Conservation (phyloP, 176 grass and related monocot genomes). For the Aechmea fasciata region DNA sequence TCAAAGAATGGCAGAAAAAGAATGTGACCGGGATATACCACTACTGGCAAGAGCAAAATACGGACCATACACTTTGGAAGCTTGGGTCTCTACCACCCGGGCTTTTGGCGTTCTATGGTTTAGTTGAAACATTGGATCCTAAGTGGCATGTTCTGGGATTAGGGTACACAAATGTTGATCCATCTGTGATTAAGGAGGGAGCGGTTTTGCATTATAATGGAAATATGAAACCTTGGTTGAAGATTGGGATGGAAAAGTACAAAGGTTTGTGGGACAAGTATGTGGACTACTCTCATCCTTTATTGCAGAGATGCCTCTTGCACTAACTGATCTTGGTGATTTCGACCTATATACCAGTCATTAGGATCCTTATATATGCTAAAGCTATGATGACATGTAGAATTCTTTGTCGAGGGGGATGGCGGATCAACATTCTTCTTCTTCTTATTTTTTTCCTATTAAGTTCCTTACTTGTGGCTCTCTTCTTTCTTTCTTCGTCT, state of each 20-base stretch:
- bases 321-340: slow-evolving; percentile 17
- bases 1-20: slow-evolving; percentile 78
- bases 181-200: slow-evolving; percentile 60
- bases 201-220: slow-evolving; percentile 99
- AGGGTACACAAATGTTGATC: slow-evolving; percentile 84
- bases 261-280: slow-evolving; percentile 92
- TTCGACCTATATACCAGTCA: background rate
- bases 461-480: background rate
- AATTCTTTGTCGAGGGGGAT: background rate
- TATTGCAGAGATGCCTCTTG: slow-evolving; percentile 78
- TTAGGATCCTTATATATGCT: background rate
- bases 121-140: slow-evolving; percentile 75
- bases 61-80: slow-evolving; percentile 95
- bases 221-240: slow-evolving; percentile 98
- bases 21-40: slow-evolving; percentile 99
- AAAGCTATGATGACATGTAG: background rate
- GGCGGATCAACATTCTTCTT: background rate
- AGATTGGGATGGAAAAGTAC: slow-evolving; percentile 99
- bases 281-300: slow-evolving; percentile 89
- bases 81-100: slow-evolving; percentile 93
- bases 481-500: background rate
- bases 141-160: slow-evolving; percentile 96
- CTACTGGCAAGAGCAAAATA: slow-evolving; percentile 93
- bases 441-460: slow-evolving; percentile 1
- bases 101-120: slow-evolving; percentile 86